These are phyloP conservation scores for Cordia subcordata DNA, from an alignment of 257 asterid species.

Conservation along the genomic window DNA sequence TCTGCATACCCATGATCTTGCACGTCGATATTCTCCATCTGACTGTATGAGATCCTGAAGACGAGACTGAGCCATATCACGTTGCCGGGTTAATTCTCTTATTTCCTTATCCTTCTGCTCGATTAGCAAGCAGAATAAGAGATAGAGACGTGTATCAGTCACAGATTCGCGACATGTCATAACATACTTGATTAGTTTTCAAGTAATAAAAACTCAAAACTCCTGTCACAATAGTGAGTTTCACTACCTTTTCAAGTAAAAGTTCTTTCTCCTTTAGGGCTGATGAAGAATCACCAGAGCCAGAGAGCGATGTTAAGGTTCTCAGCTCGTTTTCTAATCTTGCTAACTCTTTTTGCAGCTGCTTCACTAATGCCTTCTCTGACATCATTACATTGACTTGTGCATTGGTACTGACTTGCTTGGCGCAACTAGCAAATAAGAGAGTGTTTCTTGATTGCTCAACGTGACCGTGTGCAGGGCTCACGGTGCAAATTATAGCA, in stretches of 20 bases:
- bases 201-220: not conserved
- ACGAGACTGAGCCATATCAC: conserved; percentile 64
- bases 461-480: conserved; percentile 84
- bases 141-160: not conserved
- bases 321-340: conserved; percentile 66
- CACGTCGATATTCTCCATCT: conserved; percentile 24
- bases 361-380: conserved; percentile 86
- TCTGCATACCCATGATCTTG: conserved; percentile 50
- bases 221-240: not conserved
- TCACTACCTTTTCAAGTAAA: conserved; percentile 68
- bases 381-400: conserved; percentile 86
- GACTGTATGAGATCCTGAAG: conserved; percentile 38
- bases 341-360: conserved; percentile 71
- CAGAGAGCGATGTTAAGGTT: conserved; percentile 39
- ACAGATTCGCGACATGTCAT: not conserved
- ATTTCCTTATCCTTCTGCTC: conserved; percentile 74
- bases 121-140: not conserved
- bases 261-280: conserved; percentile 66
- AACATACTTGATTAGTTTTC: not conserved
- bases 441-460: conserved; percentile 96
- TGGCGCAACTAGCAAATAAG: conserved; percentile 93
- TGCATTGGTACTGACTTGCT: conserved; percentile 73
- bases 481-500: conserved; percentile 88
- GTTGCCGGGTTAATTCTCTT: conserved; percentile 48
- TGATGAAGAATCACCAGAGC: conserved; percentile 37